Percentiles rank a stretch among this genome's conserved stretches.
Evolutionary conservation across 768 basidiomycete species (phyloP).

Genomic region (Mycena vulgaris): DNA sequence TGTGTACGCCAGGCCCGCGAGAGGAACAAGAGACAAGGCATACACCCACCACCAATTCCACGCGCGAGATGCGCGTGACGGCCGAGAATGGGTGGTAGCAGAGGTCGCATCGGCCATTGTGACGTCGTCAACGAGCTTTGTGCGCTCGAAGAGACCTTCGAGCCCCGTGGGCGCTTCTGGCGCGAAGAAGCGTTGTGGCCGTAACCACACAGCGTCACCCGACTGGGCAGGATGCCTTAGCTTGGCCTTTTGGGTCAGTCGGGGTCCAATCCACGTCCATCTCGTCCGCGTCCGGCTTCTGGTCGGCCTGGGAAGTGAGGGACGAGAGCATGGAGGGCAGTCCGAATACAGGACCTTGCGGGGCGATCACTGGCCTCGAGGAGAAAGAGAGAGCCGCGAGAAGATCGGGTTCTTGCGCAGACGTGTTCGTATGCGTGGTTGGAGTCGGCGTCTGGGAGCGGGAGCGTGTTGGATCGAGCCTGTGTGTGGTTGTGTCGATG

Average conservation of each 20-base stretch:
- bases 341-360: slow-evolving; percentile 74
- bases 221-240: slow-evolving; percentile 39
- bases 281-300: slow-evolving; percentile 55
- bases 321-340: slow-evolving; percentile 69
- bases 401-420: slow-evolving; percentile 66
- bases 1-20: slow-evolving; percentile 46
- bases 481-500: slow-evolving; percentile 68
- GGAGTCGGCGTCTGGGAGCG: slow-evolving; percentile 62
- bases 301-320: slow-evolving; percentile 41
- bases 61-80: slow-evolving; percentile 26
- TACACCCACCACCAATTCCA: slow-evolving; percentile 57
- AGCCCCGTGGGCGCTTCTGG: slow-evolving; percentile 86
- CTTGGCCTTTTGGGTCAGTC: slow-evolving; percentile 55
- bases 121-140: slow-evolving; percentile 66
- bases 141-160: slow-evolving; percentile 76
- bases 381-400: slow-evolving; percentile 77
- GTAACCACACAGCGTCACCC: slow-evolving; percentile 67
- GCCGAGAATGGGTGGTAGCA: slow-evolving; percentile 1
- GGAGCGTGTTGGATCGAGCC: slow-evolving; percentile 50
- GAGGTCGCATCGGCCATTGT: slow-evolving; percentile 40
- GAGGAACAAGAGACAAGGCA: slow-evolving; percentile 45
- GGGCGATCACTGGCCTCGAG: slow-evolving; percentile 69
- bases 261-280: slow-evolving; percentile 87
- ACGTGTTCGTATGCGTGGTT: slow-evolving; percentile 23
- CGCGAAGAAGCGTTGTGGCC: slow-evolving; percentile 83